Evolutionary conservation across 805 yeast genomes (phyloP).

Genomic region (Saturnispora sekii): DNA sequence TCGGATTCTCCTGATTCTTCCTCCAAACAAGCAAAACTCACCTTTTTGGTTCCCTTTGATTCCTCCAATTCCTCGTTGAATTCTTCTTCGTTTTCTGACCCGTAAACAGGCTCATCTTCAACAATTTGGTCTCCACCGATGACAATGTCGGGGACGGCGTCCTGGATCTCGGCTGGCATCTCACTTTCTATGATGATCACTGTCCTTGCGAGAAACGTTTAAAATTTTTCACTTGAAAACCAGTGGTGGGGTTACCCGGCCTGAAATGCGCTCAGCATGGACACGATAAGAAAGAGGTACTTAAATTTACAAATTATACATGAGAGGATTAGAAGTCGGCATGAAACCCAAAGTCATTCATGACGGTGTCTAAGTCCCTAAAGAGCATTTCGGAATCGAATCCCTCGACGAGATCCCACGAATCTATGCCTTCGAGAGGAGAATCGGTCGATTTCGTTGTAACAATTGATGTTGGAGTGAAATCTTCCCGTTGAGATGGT

Average conservation of each 20-base stretch:
- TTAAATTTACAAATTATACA: not conserved
- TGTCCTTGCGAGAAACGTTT: not conserved
- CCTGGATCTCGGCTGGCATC: slow-evolving; percentile 76
- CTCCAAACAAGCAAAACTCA: slow-evolving; percentile 69
- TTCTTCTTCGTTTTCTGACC: slow-evolving; percentile 32
- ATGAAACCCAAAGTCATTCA: slow-evolving; percentile 89
- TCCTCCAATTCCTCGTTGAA: slow-evolving; percentile 23
- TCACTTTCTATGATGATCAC: not conserved
- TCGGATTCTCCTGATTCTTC: slow-evolving; percentile 48
- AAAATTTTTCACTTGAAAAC: slow-evolving; percentile 1
- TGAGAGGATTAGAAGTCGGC: slow-evolving; percentile 28
- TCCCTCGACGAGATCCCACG: slow-evolving; percentile 29
- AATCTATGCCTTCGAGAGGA: slow-evolving; percentile 20
- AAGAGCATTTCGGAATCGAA: slow-evolving; percentile 48
- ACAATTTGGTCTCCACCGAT: slow-evolving; percentile 42
- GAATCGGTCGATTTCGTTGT: not conserved
- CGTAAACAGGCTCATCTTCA: slow-evolving; percentile 27
- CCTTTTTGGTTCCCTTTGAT: slow-evolving; percentile 51
- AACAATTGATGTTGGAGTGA: not conserved
- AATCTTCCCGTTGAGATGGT: not conserved
- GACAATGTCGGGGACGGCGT: slow-evolving; percentile 76
- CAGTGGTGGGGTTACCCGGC: slow-evolving; percentile 4
- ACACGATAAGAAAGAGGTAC: not conserved
- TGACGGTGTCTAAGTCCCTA: slow-evolving; percentile 80
- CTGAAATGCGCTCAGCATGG: not conserved